A percentile compares a stretch with the other conserved stretches of the same genome.
Conservation (phyloP, 2,329 filamentous ascomycete genomes). For the Sporothrix sp. region DNA sequence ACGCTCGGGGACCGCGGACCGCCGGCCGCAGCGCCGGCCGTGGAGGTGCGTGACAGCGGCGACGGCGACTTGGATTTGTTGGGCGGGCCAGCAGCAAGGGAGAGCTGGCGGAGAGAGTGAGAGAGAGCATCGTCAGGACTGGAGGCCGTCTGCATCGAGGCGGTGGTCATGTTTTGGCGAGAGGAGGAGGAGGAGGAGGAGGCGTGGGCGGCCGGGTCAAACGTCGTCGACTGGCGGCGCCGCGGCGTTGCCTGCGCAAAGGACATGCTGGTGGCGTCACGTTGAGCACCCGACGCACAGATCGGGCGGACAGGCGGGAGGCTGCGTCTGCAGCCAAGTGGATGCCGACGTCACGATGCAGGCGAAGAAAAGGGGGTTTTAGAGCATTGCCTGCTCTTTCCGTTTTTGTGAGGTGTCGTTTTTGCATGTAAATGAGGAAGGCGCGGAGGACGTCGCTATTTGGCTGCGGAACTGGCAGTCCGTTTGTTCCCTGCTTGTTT, state of each 20-base stretch:
- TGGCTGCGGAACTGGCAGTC: too few species aligned
- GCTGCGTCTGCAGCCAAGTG: conserved; percentile 3
- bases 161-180: too few species aligned
- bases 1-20: conserved; percentile 28
- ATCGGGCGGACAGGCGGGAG: too few species aligned
- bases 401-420: too few species aligned
- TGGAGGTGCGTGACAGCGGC: conserved; percentile 6
- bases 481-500: too few species aligned
- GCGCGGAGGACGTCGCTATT: too few species aligned
- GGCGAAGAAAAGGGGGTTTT: neutral
- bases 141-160: neutral
- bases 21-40: neutral
- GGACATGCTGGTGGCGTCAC: conserved; percentile 1
- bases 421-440: too few species aligned
- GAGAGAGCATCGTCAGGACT: conserved; percentile 14
- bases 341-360: conserved; percentile 10
- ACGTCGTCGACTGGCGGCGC: conserved; percentile 8
- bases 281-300: too few species aligned
- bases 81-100: conserved; percentile 14
- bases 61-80: conserved; percentile 12
- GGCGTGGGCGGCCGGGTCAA: neutral
- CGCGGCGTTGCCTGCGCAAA: conserved; percentile 7
- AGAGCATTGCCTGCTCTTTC: too few species aligned
- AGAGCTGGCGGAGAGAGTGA: conserved; percentile 20
- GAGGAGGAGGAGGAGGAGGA: too few species aligned